Evolutionary conservation across 1,139 yeast species (phyloP).

Genomic region (Geotrichum australiense): DNA sequence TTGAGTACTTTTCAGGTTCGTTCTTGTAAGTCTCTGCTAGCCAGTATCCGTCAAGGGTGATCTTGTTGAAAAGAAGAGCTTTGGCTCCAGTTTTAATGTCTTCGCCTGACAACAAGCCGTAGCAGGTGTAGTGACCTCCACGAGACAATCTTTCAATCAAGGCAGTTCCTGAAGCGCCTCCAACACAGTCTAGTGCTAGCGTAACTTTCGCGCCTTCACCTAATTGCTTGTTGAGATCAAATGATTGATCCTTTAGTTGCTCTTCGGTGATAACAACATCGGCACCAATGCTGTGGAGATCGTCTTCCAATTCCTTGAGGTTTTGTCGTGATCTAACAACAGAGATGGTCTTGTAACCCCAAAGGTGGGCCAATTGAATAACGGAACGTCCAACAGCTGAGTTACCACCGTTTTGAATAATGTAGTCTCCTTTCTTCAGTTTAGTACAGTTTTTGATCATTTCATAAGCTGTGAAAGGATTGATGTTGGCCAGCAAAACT

Average conservation of each 20-base stretch:
- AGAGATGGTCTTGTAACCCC: constrained; percentile 77
- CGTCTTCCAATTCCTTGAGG: constrained; percentile 53
- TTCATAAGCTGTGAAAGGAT: constrained; percentile 89
- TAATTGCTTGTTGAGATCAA: constrained; percentile 47
- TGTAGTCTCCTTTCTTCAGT: constrained; percentile 74
- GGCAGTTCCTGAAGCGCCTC: constrained; percentile 77
- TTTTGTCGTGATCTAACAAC: constrained; percentile 83
- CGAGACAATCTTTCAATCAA: constrained; percentile 74
- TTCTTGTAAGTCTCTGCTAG: constrained; percentile 68
- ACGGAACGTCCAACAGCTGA: constrained; percentile 96
- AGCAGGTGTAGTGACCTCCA: constrained; percentile 73
- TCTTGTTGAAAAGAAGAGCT: constrained; percentile 78
- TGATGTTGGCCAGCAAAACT: constrained; percentile 41
- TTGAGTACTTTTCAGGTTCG: constrained; percentile 41
- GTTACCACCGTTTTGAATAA: constrained; percentile 93
- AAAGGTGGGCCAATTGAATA: constrained; percentile 70
- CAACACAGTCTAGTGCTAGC: constrained; percentile 86
- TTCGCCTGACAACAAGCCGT: constrained; percentile 96
- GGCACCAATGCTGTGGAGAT: constrained; percentile 65
- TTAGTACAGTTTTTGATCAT: constrained; percentile 68
- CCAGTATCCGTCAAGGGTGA: constrained; percentile 91
- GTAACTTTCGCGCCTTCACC: constrained; percentile 40
- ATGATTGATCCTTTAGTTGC: constrained; percentile 60
- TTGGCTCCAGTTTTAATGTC: constrained; percentile 88
- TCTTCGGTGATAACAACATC: constrained; percentile 89